Evolutionary conservation across 2,329 filamentous ascomycete genomes (phyloP).

Genomic region (Celoporthe dispersa): DNA sequence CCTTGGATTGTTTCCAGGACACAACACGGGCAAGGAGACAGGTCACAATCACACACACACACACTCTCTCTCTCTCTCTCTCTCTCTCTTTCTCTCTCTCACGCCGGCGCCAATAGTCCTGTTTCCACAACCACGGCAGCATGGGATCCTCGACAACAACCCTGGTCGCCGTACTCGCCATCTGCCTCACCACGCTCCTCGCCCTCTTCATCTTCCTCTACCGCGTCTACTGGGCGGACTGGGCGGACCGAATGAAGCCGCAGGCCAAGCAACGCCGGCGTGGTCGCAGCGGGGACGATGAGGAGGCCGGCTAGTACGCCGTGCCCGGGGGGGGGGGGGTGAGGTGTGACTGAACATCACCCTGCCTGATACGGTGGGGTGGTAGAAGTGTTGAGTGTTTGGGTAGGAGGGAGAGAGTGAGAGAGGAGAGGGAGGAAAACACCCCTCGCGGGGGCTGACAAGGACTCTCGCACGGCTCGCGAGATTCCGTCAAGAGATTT

Average conservation of each 20-base stretch:
- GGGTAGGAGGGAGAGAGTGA: background rate
- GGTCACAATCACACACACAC: too few relatives aligned
- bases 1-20: too few relatives aligned
- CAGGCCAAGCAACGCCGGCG: background rate
- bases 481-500: too few relatives aligned
- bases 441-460: too few relatives aligned
- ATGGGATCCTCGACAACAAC: constrained; percentile 9
- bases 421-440: too few relatives aligned
- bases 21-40: too few relatives aligned
- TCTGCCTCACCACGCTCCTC: constrained; percentile 9
- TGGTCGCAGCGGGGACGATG: background rate
- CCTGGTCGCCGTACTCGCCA: constrained; percentile 1
- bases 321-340: too few relatives aligned
- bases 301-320: background rate
- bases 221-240: constrained; percentile 10
- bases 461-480: too few relatives aligned
- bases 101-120: too few relatives aligned
- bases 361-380: background rate
- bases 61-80: too few relatives aligned
- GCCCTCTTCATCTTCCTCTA: constrained; percentile 10
- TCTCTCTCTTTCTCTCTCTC: too few relatives aligned
- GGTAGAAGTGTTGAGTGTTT: background rate
- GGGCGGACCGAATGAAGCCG: background rate
- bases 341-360: background rate
- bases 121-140: background rate